A percentile compares a stretch with the other conserved stretches of the same genome.
These are phyloP conservation scores for Ramaria rubella DNA, from an alignment of 768 basidiomycete genomes.

Conservation along the genomic window DNA sequence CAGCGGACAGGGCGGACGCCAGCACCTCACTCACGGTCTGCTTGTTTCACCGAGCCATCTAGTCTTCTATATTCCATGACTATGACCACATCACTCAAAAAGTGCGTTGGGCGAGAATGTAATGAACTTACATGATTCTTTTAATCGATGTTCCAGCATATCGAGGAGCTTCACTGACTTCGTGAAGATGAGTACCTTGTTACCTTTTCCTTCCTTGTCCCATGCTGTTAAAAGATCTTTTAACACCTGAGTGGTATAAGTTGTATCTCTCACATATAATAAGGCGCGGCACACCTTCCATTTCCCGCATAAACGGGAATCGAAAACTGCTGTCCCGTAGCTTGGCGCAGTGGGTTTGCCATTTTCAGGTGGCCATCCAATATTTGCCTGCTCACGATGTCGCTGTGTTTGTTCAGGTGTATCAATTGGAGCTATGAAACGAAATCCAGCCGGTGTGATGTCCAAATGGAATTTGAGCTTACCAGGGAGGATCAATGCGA, in stretches of 20 bases:
- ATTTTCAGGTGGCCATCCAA: slow-evolving; percentile 54
- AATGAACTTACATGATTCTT: slow-evolving; percentile 38
- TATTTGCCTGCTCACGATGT: slow-evolving; percentile 54
- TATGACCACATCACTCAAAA: slow-evolving; percentile 27
- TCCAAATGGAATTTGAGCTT: slow-evolving; percentile 12
- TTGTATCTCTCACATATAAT: background rate
- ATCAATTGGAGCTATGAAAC: slow-evolving; percentile 53
- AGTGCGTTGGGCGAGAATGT: slow-evolving; percentile 1
- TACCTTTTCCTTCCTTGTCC: slow-evolving; percentile 52
- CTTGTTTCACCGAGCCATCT: slow-evolving; percentile 68
- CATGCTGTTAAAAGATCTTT: slow-evolving; percentile 58
- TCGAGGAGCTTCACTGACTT: slow-evolving; percentile 86
- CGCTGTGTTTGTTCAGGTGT: slow-evolving; percentile 54
- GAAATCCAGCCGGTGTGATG: background rate
- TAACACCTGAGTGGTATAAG: slow-evolving; percentile 44
- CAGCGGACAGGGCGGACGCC: background rate
- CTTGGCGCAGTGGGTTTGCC: slow-evolving; percentile 36
- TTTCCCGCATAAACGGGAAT: slow-evolving; percentile 72
- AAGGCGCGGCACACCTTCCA: slow-evolving; percentile 53
- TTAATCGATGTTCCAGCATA: slow-evolving; percentile 74
- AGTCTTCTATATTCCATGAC: slow-evolving; percentile 60
- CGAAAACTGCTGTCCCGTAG: slow-evolving; percentile 55
- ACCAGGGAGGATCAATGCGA: slow-evolving; percentile 83
- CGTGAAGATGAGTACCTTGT: slow-evolving; percentile 92
- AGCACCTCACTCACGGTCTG: slow-evolving; percentile 54